These are phyloP conservation scores for Filobasidium uniguttulatum DNA, from an alignment of 1,284 basidiomycete genomes.

Conservation along the genomic window DNA sequence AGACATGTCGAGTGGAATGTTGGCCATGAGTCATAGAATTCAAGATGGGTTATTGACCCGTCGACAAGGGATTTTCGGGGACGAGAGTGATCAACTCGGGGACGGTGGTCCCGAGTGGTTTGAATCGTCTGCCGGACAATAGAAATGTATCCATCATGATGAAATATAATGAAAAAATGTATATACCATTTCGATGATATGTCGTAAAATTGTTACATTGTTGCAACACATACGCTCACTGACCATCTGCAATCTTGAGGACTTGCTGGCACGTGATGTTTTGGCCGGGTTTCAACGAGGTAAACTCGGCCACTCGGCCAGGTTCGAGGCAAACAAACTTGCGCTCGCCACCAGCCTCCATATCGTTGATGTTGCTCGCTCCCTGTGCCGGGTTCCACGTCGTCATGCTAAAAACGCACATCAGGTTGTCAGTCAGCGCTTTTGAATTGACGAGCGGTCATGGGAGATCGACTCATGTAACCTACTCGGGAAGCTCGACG, in stretches of 20 bases:
- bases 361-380: conserved; percentile 62
- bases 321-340: conserved; percentile 74
- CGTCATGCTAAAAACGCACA: conserved; percentile 1
- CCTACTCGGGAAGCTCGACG: conserved; percentile 47
- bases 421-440: neutral
- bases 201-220: no score
- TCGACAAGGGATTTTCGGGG: conserved; percentile 1
- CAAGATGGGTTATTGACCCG: conserved; percentile 7
- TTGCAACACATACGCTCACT: no score
- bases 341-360: conserved; percentile 70
- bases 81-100: neutral
- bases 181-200: no score
- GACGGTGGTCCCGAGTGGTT: neutral
- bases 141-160: no score
- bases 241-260: no score
- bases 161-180: no score
- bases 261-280: conserved; percentile 63
- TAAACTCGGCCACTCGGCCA: conserved; percentile 48
- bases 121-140: conserved; percentile 3
- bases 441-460: neutral
- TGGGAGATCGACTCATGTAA: neutral
- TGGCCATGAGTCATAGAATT: conserved; percentile 15
- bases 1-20: conserved; percentile 13
- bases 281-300: conserved; percentile 45
- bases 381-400: conserved; percentile 63